Conservation (phyloP, 305 asterid genomes). For the Fraxinus paxiana region DNA sequence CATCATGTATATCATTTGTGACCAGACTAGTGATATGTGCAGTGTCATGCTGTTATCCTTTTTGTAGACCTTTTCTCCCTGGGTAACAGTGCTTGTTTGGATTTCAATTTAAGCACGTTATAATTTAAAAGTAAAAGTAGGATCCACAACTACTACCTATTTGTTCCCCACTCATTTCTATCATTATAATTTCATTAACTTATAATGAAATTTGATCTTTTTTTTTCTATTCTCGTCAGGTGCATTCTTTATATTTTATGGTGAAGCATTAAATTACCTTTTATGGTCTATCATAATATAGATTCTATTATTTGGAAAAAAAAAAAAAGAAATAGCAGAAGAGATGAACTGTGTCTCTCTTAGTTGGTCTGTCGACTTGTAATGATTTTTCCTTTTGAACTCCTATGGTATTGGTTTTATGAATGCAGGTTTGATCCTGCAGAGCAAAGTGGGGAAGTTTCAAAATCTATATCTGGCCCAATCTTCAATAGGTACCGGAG, state of each 20-base stretch:
- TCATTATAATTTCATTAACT: not conserved
- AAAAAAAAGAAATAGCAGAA: not conserved
- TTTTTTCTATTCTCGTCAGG: not conserved
- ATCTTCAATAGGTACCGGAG: slow-evolving; percentile 54
- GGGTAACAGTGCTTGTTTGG: not conserved
- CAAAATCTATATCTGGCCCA: slow-evolving; percentile 58
- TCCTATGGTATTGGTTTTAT: slow-evolving; percentile 15
- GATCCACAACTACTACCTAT: not conserved
- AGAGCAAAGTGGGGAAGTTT: slow-evolving; percentile 91
- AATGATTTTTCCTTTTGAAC: slow-evolving; percentile 11
- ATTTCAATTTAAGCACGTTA: not conserved
- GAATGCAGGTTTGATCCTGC: slow-evolving; percentile 72
- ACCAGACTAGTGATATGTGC: not conserved
- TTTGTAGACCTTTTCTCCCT: not conserved
- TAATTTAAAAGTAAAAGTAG: not conserved
- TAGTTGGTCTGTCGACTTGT: not conserved
- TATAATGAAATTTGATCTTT: not conserved
- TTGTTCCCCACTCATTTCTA: not conserved
- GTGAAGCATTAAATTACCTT: not conserved
- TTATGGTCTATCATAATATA: not conserved
- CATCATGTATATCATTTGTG: not conserved
- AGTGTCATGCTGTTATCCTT: not conserved
- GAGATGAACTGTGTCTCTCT: not conserved
- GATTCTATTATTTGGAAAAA: not conserved
- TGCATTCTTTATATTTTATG: not conserved